Evolutionary conservation across 768 basidiomycete species (phyloP).

Genomic region (Rhizopogon vesiculosus): DNA sequence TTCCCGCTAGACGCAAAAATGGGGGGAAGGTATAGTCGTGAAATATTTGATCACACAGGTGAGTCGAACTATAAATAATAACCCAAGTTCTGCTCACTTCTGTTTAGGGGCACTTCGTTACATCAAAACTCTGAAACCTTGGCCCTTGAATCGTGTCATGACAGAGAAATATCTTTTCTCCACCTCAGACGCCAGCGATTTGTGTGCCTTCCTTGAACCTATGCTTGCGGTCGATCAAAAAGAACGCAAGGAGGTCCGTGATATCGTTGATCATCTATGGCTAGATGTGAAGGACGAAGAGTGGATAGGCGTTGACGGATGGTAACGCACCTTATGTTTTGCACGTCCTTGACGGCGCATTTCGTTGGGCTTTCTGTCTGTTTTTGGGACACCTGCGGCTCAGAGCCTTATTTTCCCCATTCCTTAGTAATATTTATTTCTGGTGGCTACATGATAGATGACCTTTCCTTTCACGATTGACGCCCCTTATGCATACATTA

Average conservation of each 20-base stretch:
- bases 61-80: constrained; percentile 15
- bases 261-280: constrained; percentile 77
- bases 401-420: not conserved
- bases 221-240: constrained; percentile 73
- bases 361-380: not conserved
- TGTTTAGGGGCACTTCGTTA: constrained; percentile 59
- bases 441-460: not conserved
- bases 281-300: constrained; percentile 37
- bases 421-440: not conserved
- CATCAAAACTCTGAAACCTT: constrained; percentile 70
- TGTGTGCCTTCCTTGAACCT: constrained; percentile 68
- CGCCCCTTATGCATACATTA: too few relatives aligned
- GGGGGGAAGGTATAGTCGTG: constrained; percentile 80
- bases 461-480: not conserved
- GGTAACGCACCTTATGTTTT: constrained; percentile 16
- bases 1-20: constrained; percentile 68
- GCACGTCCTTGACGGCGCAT: not conserved
- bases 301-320: constrained; percentile 21
- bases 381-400: constrained; percentile 8
- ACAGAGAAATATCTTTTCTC: constrained; percentile 82
- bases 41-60: constrained; percentile 78
- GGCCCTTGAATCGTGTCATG: constrained; percentile 83
- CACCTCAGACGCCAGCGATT: constrained; percentile 46
- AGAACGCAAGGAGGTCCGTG: constrained; percentile 63
- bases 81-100: constrained; percentile 7